These are phyloP conservation scores for Citrus cavaleriei DNA, from an alignment of 345 rosid genomes.

Conservation along the genomic window DNA sequence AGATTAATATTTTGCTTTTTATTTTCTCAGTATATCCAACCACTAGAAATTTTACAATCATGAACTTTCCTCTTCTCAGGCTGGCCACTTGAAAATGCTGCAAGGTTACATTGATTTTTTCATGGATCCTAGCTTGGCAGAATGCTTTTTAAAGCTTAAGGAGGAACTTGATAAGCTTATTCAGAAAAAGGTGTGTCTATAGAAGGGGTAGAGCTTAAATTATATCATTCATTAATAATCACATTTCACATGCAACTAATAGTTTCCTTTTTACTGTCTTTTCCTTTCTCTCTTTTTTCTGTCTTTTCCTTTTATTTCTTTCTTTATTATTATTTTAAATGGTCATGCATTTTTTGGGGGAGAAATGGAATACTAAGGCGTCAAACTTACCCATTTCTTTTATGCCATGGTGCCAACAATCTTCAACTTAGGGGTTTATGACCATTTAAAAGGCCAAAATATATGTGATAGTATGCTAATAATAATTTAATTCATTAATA, in stretches of 20 bases:
- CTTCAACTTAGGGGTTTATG: not conserved
- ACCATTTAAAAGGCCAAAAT: not conserved
- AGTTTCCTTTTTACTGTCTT: not conserved
- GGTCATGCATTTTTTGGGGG: no score
- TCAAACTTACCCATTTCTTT: not conserved
- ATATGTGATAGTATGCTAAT: not conserved
- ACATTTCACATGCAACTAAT: not conserved
- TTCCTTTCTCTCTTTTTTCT: no score
- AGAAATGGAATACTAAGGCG: not conserved
- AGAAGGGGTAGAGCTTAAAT: not conserved
- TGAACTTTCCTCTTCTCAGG: constrained; percentile 34
- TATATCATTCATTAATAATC: not conserved
- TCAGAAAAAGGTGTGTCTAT: constrained; percentile 56
- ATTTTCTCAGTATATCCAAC: not conserved
- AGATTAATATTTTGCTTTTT: not conserved
- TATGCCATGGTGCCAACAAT: not conserved
- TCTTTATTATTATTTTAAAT: no score
- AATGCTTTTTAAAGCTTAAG: constrained; percentile 74
- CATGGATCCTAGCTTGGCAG: constrained; percentile 90
- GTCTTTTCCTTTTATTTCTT: no score
- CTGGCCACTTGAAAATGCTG: constrained; percentile 93
- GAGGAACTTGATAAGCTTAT: constrained; percentile 78
- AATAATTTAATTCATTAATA: not conserved
- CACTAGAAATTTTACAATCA: not conserved
- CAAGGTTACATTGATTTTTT: constrained; percentile 88